Conservation (phyloP, 1,284 basidiomycete species). For the Somion occarium region DNA sequence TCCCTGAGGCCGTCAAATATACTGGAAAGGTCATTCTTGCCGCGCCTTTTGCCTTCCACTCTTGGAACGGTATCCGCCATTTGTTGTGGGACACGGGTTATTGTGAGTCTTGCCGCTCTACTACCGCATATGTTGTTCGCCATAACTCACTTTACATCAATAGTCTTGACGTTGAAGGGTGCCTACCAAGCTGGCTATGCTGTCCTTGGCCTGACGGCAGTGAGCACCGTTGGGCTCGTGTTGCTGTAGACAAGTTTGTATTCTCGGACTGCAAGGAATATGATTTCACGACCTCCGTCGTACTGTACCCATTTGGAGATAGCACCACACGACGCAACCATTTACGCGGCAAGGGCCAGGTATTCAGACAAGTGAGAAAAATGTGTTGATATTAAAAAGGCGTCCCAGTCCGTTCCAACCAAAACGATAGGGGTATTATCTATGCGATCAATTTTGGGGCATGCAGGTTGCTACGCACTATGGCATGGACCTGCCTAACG, state of each 20-base stretch:
- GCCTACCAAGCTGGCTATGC: conserved; percentile 79
- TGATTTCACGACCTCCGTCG: too few species aligned
- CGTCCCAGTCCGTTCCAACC: too few species aligned
- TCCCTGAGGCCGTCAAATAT: conserved; percentile 75
- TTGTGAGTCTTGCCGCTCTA: conserved; percentile 54
- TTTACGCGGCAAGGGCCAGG: too few species aligned
- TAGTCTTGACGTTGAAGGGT: conserved; percentile 79
- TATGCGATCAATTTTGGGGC: too few species aligned
- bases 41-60: conserved; percentile 87
- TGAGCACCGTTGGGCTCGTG: conserved; percentile 57
- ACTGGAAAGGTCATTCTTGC: conserved; percentile 75
- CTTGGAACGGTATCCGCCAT: conserved; percentile 89
- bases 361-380: too few species aligned
- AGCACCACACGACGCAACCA: too few species aligned
- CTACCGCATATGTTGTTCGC: not conserved
- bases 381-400: too few species aligned
- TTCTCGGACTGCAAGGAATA: too few species aligned
- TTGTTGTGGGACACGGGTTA: conserved; percentile 88
- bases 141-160: conserved; percentile 1
- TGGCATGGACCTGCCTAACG: too few species aligned
- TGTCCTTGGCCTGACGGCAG: conserved; percentile 77
- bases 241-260: conserved; percentile 26
- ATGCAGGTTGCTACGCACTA: too few species aligned
- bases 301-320: too few species aligned
- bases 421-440: too few species aligned